phyloP scores from a whole-genome alignment of 768 basidiomycete genomes.

The Boletus coccyginus region DNA sequence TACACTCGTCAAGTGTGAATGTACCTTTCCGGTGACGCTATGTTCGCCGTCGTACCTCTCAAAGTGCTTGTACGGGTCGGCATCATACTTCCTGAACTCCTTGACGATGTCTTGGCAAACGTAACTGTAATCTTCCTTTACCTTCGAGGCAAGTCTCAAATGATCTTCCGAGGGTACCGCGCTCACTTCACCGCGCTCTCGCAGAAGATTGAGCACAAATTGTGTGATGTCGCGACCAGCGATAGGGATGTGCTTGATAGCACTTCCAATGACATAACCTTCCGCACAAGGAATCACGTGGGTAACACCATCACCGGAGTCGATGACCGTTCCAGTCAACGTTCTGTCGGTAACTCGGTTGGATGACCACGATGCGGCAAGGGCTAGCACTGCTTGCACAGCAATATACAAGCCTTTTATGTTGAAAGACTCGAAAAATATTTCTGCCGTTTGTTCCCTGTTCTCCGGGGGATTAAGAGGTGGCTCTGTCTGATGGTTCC shows the following conservation, averaged over 20 bases:
- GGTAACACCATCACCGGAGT: slow-evolving; percentile 98
- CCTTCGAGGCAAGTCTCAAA: slow-evolving; percentile 82
- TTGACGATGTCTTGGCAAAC: slow-evolving; percentile 99
- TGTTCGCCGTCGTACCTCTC: slow-evolving; percentile 92
- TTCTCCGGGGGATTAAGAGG: slow-evolving; percentile 98
- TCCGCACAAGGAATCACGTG: slow-evolving; percentile 97
- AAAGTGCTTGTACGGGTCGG: slow-evolving; percentile 93
- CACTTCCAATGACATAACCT: slow-evolving; percentile 97
- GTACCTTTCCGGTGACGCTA: slow-evolving; percentile 85
- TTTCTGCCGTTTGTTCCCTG: slow-evolving; percentile 97
- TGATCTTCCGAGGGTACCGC: slow-evolving; percentile 96
- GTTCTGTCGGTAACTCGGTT: slow-evolving; percentile 87
- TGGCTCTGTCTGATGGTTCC: slow-evolving; percentile 82
- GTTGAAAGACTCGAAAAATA: slow-evolving; percentile 99
- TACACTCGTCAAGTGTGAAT: slow-evolving; percentile 19
- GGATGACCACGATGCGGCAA: slow-evolving; percentile 96
- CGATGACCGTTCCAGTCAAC: slow-evolving; percentile 95
- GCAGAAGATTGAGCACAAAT: slow-evolving; percentile 92
- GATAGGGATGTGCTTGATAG: slow-evolving; percentile 98
- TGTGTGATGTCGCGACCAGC: slow-evolving; percentile 96
- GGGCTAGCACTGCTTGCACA: slow-evolving; percentile 96
- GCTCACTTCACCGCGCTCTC: slow-evolving; percentile 90
- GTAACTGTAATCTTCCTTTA: slow-evolving; percentile 98
- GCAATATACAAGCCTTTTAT: slow-evolving; percentile 98
- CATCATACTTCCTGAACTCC: slow-evolving; percentile 98